phyloP scores from a whole-genome alignment of 805 yeast species.

The Pichia rugopelliculosa region DNA sequence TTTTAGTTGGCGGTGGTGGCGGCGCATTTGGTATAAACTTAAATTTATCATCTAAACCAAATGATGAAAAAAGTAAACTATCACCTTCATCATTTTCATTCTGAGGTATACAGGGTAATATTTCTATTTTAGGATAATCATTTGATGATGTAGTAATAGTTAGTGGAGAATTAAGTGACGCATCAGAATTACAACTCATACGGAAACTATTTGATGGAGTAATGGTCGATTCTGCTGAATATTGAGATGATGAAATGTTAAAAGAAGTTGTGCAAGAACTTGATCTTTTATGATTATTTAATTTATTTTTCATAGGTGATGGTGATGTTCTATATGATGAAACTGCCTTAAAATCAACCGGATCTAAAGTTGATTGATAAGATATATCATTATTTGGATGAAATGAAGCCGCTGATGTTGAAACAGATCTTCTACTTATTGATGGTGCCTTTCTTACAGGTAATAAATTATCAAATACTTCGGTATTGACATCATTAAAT shows the following conservation, averaged over 20 bases:
- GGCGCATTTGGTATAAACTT: slow-evolving; percentile 7
- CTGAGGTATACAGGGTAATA: slow-evolving; percentile 8
- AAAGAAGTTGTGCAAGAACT: slow-evolving; percentile 1
- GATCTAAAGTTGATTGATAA: slow-evolving; percentile 11
- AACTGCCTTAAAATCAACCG: slow-evolving; percentile 18
- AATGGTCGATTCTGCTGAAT: slow-evolving; percentile 5
- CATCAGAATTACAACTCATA: slow-evolving; percentile 4
- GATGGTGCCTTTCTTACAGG: neutral
- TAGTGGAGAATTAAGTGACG: neutral
- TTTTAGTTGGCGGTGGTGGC: neutral
- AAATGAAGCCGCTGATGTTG: neutral
- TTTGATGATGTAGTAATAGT: neutral
- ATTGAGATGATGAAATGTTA: neutral
- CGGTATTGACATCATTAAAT: slow-evolving; percentile 13
- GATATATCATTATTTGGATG: neutral
- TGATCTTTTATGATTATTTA: neutral
- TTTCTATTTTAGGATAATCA: neutral
- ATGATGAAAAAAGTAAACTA: neutral
- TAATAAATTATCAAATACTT: slow-evolving; percentile 6
- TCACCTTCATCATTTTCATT: neutral
- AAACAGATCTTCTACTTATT: neutral
- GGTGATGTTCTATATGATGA: slow-evolving; percentile 29
- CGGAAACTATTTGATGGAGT: slow-evolving; percentile 1
- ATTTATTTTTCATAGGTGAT: slow-evolving; percentile 9
- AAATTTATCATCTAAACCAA: slow-evolving; percentile 1